These are phyloP conservation scores for Cladophialophora exuberans DNA, from an alignment of 2,329 filamentous ascomycete genomes.

Conservation along the genomic window DNA sequence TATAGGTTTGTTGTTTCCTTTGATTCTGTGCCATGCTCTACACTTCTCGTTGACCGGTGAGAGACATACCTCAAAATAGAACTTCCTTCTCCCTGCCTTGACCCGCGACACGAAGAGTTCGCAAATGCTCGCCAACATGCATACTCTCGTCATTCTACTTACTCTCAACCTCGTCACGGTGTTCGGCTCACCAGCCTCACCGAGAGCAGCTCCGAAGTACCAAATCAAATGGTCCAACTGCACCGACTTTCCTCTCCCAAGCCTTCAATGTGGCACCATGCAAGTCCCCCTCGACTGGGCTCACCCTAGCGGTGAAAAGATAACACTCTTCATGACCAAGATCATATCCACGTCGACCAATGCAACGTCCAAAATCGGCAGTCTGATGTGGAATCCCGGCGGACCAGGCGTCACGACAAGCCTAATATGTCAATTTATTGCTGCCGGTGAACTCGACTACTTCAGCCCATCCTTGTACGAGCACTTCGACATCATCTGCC, in stretches of 20 bases:
- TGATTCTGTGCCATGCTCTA: no score
- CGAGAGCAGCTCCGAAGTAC: constrained; percentile 4
- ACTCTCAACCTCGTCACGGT: background rate
- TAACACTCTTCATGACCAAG: constrained; percentile 37
- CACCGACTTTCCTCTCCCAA: constrained; percentile 3
- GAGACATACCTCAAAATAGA: no score
- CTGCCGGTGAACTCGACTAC: constrained; percentile 22
- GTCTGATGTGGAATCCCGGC: constrained; percentile 41
- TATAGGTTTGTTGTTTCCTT: no score
- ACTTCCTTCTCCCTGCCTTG: no score
- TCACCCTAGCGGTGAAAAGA: constrained; percentile 34
- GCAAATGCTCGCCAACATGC: background rate
- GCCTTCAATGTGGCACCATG: constrained; percentile 15
- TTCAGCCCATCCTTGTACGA: constrained; percentile 35
- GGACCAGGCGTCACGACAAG: constrained; percentile 39
- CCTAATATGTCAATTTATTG: background rate
- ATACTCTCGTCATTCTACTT: background rate
- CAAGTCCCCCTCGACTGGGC: constrained; percentile 41
- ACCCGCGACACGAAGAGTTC: no score
- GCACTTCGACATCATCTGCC: constrained; percentile 48
- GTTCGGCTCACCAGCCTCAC: background rate
- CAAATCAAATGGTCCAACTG: constrained; percentile 11
- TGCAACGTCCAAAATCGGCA: constrained; percentile 34
- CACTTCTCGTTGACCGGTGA: no score
- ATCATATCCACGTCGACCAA: constrained; percentile 33